Base-by-base conservation (phyloP, 495 filamentous ascomycete species). In the Penicillium fimorum region DNA sequence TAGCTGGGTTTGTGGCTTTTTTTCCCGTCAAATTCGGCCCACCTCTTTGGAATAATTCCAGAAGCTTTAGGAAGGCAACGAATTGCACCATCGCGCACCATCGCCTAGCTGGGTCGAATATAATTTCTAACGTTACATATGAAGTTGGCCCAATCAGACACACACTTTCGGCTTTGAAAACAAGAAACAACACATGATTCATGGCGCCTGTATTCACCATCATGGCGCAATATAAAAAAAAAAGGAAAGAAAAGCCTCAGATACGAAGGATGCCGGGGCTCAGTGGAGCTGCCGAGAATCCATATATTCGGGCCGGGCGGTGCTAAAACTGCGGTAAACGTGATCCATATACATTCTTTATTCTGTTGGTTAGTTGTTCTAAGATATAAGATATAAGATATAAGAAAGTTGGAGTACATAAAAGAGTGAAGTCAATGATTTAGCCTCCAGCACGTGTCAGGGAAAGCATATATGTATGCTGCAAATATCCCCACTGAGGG, bases 21-120 rank as follows among this genome's bases (percentile, higher is more conserved):
- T 52, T 12, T 30, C 11, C 35, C 35, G 15, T 17, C 17, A 5
- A 38, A n/a, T 38, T 7, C 15, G 35, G 35, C 38, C 48, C 35
- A 40, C 48, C 15, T 7, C 4, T 27, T 27, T 42, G 25, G 40
- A 43, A 44, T 27, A 40, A 15, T 53, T 53, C 50, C 18, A 53
- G 50, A 53, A 53, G 50, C 35, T 12, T 24, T 50, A 17, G 30
- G 5, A 10, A 18, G 47, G 18, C 47, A n/a, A 22, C 12, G 2
- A 3, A 25, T 25, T 46, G 43, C 43, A 46, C 22, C 35, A 37
- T 37, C 35, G 35, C 24, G 15, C 29, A 22, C 17, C 44, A 50
- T 50, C 4, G 47, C 20, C 47, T 49, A 17, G 47, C 7, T 11
- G 18, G 37, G 30, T 20, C 42, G 22, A 54, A 44, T 35, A 30